These are phyloP conservation scores for Nicotiana undulata DNA, from an alignment of 257 asterid species.

Conservation along the genomic window DNA sequence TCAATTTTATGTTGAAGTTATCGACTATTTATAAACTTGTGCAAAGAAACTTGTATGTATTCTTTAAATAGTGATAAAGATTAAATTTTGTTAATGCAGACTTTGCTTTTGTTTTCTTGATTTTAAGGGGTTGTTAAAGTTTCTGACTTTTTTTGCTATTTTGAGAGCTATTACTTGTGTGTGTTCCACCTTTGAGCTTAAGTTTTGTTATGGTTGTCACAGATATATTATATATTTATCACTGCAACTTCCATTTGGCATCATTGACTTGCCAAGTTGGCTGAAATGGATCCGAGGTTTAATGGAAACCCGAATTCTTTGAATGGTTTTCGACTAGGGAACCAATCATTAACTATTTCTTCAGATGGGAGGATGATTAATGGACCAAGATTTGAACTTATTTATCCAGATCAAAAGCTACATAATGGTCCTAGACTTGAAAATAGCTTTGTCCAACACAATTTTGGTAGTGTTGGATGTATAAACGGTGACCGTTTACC, in stretches of 20 bases:
- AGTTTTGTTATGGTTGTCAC: not conserved
- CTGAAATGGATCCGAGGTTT: slow-evolving; percentile 48
- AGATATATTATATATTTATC: not conserved
- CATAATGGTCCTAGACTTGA: slow-evolving; percentile 14
- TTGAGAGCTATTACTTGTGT: not conserved
- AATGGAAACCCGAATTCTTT: slow-evolving; percentile 33
- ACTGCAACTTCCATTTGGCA: not conserved
- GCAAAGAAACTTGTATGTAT: not conserved
- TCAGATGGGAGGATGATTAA: slow-evolving; percentile 15
- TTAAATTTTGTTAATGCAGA: not conserved
- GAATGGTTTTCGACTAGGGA: slow-evolving; percentile 27
- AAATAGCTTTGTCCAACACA: not conserved
- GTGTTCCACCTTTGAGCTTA: not conserved
- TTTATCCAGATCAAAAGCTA: slow-evolving; percentile 24
- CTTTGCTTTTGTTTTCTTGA: not conserved
- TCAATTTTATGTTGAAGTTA: not conserved
- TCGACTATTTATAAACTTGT: not conserved
- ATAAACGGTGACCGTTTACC: slow-evolving; percentile 2
- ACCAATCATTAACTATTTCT: slow-evolving; percentile 23
- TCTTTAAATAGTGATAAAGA: not conserved
- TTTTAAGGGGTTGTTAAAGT: not conserved
- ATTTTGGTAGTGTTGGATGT: not conserved
- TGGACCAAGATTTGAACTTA: slow-evolving; percentile 24
- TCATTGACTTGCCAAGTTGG: not conserved
- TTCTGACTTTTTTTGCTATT: not conserved